These are phyloP conservation scores for Nakazawaea siamensis DNA, from an alignment of 805 yeast species.

Conservation along the genomic window DNA sequence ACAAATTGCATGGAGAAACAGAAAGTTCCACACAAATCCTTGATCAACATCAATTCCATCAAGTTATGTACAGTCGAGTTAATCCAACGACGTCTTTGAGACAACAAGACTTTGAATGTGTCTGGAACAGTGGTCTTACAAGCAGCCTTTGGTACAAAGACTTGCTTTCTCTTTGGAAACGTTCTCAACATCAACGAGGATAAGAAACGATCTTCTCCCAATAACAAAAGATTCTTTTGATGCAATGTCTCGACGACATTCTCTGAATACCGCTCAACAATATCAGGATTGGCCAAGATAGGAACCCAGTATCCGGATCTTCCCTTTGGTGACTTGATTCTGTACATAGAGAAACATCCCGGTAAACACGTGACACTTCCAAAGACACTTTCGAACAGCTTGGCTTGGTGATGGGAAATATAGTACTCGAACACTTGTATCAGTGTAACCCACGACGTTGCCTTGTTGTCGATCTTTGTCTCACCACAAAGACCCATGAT, in stretches of 20 bases:
- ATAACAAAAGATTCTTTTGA: slow-evolving; percentile 70
- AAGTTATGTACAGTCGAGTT: slow-evolving; percentile 91
- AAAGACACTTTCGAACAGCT: slow-evolving; percentile 91
- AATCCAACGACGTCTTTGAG: slow-evolving; percentile 96
- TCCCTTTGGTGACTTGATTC: slow-evolving; percentile 86
- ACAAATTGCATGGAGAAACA: slow-evolving; percentile 95
- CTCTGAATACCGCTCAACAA: slow-evolving; percentile 85
- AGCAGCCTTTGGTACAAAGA: slow-evolving; percentile 84
- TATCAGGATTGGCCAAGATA: slow-evolving; percentile 84
- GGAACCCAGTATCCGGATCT: slow-evolving; percentile 84
- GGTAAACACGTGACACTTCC: slow-evolving; percentile 95
- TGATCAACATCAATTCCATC: slow-evolving; percentile 77
- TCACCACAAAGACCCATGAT: slow-evolving; percentile 95
- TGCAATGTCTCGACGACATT: slow-evolving; percentile 80
- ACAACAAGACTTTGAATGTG: slow-evolving; percentile 65
- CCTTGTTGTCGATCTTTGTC: slow-evolving; percentile 81
- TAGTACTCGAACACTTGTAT: slow-evolving; percentile 92
- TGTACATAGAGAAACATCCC: slow-evolving; percentile 89
- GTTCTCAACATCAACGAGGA: slow-evolving; percentile 81
- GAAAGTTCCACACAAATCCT: slow-evolving; percentile 88
- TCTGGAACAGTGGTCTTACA: slow-evolving; percentile 91
- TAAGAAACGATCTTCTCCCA: slow-evolving; percentile 87
- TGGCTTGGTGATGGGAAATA: slow-evolving; percentile 89
- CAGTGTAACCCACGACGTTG: slow-evolving; percentile 81
- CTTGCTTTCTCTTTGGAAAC: slow-evolving; percentile 82